Evolutionary conservation across 345 rosid species (phyloP).

Genomic region (Citrus mangshanensis): DNA sequence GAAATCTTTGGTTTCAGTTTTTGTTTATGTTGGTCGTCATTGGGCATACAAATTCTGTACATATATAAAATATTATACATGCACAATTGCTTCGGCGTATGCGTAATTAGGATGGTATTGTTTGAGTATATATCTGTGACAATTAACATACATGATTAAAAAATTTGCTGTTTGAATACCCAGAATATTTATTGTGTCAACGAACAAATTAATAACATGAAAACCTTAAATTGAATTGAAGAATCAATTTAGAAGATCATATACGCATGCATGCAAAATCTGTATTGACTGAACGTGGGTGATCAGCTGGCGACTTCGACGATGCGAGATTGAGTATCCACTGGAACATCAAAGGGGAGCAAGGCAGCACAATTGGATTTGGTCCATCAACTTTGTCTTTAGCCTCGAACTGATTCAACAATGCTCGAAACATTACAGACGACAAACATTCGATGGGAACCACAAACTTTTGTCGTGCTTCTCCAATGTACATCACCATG

Average conservation of each 20-base stretch:
- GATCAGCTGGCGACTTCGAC: not conserved
- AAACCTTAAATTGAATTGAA: no score
- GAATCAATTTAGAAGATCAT: not conserved
- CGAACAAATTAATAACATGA: not conserved
- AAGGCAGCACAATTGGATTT: not conserved
- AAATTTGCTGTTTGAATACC: not conserved
- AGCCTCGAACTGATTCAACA: not conserved
- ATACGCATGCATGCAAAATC: not conserved
- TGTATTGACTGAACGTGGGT: not conserved
- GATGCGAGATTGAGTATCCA: not conserved
- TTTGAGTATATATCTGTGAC: not conserved
- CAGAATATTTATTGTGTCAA: not conserved
- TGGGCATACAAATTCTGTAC: not conserved
- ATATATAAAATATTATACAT: not conserved
- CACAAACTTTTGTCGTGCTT: not conserved
- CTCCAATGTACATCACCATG: not conserved
- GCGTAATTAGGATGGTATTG: not conserved
- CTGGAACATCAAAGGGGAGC: not conserved
- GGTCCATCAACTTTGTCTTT: not conserved
- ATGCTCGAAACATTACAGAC: not conserved
- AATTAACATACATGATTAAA: no score
- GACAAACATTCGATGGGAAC: conserved; percentile 2
- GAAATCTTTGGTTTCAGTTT: not conserved
- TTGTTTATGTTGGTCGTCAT: not conserved
- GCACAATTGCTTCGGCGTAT: not conserved